phyloP scores from a whole-genome alignment of 495 filamentous ascomycete genomes.

The Penicillium daleae region DNA sequence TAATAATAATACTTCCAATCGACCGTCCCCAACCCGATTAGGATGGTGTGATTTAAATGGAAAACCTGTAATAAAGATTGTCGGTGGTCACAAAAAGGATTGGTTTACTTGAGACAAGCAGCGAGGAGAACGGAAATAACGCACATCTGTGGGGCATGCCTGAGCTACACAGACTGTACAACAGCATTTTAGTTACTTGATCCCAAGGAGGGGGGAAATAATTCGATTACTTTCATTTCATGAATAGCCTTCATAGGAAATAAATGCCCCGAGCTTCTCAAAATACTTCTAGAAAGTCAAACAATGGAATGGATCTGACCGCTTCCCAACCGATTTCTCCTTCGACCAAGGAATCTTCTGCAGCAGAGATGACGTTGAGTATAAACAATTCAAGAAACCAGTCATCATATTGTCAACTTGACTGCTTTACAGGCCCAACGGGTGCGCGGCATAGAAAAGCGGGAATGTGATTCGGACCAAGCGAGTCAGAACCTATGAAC shows the following conservation, averaged over 20 bases:
- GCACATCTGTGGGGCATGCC: slow-evolving; percentile 14
- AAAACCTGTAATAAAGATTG: background rate
- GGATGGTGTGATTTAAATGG: background rate
- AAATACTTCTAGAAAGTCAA: slow-evolving; percentile 8
- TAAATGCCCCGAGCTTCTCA: background rate
- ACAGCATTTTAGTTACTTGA: background rate
- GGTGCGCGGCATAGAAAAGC: slow-evolving; percentile 25
- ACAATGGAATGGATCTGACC: slow-evolving; percentile 14
- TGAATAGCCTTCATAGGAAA: background rate
- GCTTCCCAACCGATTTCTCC: slow-evolving; percentile 28
- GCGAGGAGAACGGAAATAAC: background rate
- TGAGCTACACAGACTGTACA: slow-evolving; percentile 5
- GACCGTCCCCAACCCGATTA: background rate
- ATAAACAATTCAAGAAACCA: background rate
- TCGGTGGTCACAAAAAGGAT: background rate
- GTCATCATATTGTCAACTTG: slow-evolving; percentile 21
- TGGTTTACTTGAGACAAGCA: background rate
- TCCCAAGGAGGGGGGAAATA: background rate
- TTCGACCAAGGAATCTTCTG: slow-evolving; percentile 14
- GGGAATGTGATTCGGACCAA: slow-evolving; percentile 11
- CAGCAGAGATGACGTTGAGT: background rate
- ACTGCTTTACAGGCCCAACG: slow-evolving; percentile 23
- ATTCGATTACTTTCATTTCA: background rate
- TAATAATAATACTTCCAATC: background rate
- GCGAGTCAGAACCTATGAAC: background rate